phyloP scores from a whole-genome alignment of 108 stramenopile genomes.

The Cyclotella choctawhatcheeana region DNA sequence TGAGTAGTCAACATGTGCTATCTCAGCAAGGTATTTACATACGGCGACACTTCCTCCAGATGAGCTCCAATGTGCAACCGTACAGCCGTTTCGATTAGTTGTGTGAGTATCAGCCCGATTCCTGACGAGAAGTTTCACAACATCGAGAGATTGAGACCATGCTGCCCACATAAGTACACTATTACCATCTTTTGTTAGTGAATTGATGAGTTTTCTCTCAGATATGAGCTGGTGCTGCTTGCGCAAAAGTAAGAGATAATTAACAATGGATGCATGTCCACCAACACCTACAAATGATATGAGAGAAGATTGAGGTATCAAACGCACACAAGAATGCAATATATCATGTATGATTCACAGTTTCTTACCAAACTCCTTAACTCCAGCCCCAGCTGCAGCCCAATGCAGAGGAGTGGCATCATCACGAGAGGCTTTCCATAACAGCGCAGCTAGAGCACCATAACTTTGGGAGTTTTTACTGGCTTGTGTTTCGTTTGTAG shows the following conservation, averaged over 20 bases:
- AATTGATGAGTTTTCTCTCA: conserved; percentile 60
- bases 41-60: conserved; percentile 48
- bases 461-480: conserved; percentile 17
- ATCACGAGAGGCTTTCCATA: conserved; percentile 67
- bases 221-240: conserved; percentile 14
- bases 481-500: not conserved
- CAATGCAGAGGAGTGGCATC: conserved; percentile 83
- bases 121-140: conserved; percentile 72
- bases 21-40: conserved; percentile 71
- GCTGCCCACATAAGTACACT: conserved; percentile 87
- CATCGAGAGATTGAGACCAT: conserved; percentile 78
- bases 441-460: conserved; percentile 44
- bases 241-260: conserved; percentile 55
- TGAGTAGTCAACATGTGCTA: conserved; percentile 69
- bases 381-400: conserved; percentile 79
- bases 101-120: conserved; percentile 60
- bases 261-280: conserved; percentile 65
- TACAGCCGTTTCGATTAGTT: conserved; percentile 81
- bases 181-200: conserved; percentile 81
- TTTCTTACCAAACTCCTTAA: conserved; percentile 66
- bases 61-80: conserved; percentile 82
- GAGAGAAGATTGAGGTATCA: not conserved
- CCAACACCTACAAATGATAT: conserved; percentile 31
- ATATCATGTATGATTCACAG: not conserved
- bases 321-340: not conserved